Base-by-base conservation (phyloP, 2,329 filamentous ascomycete genomes). In the Nemania diffusa region DNA sequence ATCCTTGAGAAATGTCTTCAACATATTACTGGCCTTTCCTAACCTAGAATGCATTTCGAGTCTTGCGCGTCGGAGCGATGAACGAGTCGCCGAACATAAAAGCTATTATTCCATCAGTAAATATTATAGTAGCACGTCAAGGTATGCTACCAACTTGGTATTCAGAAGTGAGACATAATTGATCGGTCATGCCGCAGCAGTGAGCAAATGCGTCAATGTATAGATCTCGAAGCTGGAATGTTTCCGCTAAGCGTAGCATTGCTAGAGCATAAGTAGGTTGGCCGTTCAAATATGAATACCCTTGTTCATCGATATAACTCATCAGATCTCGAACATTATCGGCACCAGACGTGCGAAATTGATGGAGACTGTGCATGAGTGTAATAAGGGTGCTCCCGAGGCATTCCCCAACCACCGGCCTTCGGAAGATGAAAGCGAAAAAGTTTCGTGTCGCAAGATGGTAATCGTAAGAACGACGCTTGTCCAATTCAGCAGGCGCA, bases 171-270 rank as follows among this genome's bases (percentile, higher is more conserved):
- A 79, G 74, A 46, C 83, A 81, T 5, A 94, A 69, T 27, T 82
- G 81, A 22, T 91, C 87, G 67, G 86, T 87, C 92, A 95, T 94
- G 50, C 92, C 92, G 40, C 91, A 90, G 74, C 92, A 93, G 74
- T 96, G 92, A 15, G 87, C 85, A 78, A 94, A 93, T 0, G 92
- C 89, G 73, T 92, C 86, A 11, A 89, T 84, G 82, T 92, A 95
- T 13, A 92, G 79, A n/a, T 88, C 84, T 60, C 82, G 83, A 27
- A 91, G 78, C 58, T 87, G 85, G 70, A 89, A 90, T 24, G 84
- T 81, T 74, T 95, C 92, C 1, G 91, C 89, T 50, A 93, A 84
- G 57, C 86, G 86, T 13, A 95, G 79, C 51, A 90, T 81, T 0
- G 89, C 91, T 42, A 94, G 76, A 0, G 92, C 89, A 74, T 94